Conservation (phyloP, 192 early-diverging fungal genomes). For the Coemansia sp. region DNA sequence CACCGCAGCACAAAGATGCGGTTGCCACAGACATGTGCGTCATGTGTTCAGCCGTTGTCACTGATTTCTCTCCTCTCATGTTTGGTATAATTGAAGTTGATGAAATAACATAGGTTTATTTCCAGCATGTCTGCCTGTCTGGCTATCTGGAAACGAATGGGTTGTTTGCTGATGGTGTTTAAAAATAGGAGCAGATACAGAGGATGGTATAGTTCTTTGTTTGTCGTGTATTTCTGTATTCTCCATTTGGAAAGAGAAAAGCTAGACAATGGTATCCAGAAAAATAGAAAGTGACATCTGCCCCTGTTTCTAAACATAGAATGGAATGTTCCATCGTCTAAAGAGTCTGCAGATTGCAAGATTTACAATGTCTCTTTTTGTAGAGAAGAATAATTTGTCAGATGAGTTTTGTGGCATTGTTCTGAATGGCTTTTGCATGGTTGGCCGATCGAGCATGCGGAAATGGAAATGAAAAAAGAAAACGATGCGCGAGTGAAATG, state of each 20-base stretch:
- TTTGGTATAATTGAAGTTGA: not conserved
- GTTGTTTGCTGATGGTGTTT: no score
- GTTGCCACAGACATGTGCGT: not conserved
- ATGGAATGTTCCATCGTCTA: not conserved
- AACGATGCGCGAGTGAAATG: not conserved
- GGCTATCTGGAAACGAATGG: no score
- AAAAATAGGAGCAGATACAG: not conserved
- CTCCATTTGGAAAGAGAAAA: not conserved
- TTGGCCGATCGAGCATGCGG: not conserved
- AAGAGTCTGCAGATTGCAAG: slow-evolving; percentile 4
- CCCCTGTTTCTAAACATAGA: slow-evolving; percentile 5
- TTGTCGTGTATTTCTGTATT: not conserved
- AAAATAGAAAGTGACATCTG: slow-evolving; percentile 2
- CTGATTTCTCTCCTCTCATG: not conserved
- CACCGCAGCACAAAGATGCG: slow-evolving; percentile 14
- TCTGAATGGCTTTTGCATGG: not conserved
- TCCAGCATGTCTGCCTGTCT: not conserved
- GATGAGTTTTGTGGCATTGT: not conserved
- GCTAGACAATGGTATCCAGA: slow-evolving; percentile 4
- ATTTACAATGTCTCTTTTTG: slow-evolving; percentile 6
- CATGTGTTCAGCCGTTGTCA: not conserved
- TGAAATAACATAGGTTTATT: not conserved
- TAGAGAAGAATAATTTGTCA: not conserved
- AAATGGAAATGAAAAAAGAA: slow-evolving; percentile 3
- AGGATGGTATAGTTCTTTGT: not conserved